Conservation (phyloP, 192 early-diverging fungal species). For the Linnemannia hyalina region DNA sequence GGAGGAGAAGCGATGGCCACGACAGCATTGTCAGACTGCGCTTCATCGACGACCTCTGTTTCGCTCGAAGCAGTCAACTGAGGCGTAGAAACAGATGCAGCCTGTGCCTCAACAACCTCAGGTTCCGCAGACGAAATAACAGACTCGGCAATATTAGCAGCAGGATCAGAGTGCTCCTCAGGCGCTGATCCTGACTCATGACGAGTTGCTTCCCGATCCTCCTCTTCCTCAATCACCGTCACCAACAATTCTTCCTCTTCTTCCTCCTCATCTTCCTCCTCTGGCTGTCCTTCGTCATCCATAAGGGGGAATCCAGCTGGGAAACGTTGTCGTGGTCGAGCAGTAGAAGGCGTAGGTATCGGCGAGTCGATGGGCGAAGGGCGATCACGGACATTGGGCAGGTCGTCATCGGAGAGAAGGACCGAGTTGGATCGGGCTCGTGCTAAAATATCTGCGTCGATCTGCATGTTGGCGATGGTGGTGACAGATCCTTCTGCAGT, state of each 20-base stretch:
- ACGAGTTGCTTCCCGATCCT: neutral
- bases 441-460: conserved; percentile 29
- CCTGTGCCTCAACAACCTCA: neutral
- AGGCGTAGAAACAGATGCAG: neutral
- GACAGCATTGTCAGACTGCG: neutral
- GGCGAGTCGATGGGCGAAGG: conserved; percentile 49
- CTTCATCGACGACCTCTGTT: neutral
- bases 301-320: conserved; percentile 36
- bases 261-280: conserved; percentile 19
- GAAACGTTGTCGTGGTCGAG: conserved; percentile 45
- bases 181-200: neutral
- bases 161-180: neutral
- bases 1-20: neutral
- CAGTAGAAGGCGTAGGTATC: conserved; percentile 52
- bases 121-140: neutral
- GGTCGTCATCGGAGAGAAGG: conserved; percentile 30
- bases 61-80: neutral
- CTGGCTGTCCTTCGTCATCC: conserved; percentile 15
- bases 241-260: neutral
- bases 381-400: conserved; percentile 1
- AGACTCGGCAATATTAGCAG: neutral
- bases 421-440: conserved; percentile 35
- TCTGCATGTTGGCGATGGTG: conserved; percentile 40
- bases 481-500: conserved; percentile 25
- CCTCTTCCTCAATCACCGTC: neutral